Base-by-base conservation (phyloP, 1,284 basidiomycete species). In the Irpex lacteus region DNA sequence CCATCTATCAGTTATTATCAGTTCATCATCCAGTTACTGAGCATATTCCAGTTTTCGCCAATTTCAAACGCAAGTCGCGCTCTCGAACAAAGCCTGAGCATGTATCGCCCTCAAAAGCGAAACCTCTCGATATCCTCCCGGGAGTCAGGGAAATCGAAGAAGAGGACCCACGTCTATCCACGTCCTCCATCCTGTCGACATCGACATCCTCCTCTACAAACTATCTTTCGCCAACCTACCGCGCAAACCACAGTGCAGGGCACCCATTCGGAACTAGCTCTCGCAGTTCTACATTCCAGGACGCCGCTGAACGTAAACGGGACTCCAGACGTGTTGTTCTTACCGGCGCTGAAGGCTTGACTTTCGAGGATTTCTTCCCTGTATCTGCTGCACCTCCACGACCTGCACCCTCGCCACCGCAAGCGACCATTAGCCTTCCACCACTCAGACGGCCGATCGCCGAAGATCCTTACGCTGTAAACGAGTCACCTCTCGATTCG, bases 311-410 rank as follows among this genome's bases (percentile, higher is more conserved):
- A 50, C 68, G 68, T 61, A 74, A 73, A 66, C 72, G 72, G 37
- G 69, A 72, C 38, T 73, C 74, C 47, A 70, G 73, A 19, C 70
- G 72, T n/a, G 72, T 75, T 36, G 73, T 73, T 60, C 66, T 73
- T 50, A 74, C 73, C 34, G 73, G 74, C 5, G 71, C 65, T 13
- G 73, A 73, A 52, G 72, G 71, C 34, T 65, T 74, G 34, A 68
- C 70, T 9, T 73, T 73, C 63, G 72, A 73, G 38, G 74, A 74
- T 62, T 74, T 74, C 70, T 74, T 75, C 61, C 72, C 74, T 9
- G 38, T 65, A 9, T 67, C 66, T 37, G 65, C 66, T 53, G 68
- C 66, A 40, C 70, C 69, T 7, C 40, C 40, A 44, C 68, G 65
- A 36, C 65, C 73, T 54, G 67, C 73, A 2, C 68, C 72, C 0